These are phyloP conservation scores for Wickerhamomyces sp. DNA, from an alignment of 1,139 yeast genomes.

Conservation along the genomic window DNA sequence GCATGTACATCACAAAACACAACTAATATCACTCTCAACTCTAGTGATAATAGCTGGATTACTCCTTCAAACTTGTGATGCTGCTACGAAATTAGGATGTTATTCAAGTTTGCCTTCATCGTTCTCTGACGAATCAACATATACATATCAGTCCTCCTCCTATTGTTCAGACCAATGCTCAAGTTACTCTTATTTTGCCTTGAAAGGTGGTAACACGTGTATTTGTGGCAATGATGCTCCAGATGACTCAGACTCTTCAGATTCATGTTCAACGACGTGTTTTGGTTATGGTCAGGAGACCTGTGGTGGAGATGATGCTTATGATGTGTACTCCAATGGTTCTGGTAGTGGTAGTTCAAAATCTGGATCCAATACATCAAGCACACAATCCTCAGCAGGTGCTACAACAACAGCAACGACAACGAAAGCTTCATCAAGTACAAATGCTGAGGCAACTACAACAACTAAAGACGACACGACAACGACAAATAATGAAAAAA, in stretches of 20 bases:
- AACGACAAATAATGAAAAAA: constrained; percentile 6
- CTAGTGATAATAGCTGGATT: no score
- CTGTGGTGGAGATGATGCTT: constrained; percentile 54
- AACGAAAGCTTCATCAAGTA: constrained; percentile 11
- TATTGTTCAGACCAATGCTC: constrained; percentile 46
- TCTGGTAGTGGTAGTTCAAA: constrained; percentile 20
- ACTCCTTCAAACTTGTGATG: no score
- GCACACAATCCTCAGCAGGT: constrained; percentile 22
- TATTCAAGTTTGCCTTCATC: constrained; percentile 29
- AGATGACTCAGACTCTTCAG: constrained; percentile 23
- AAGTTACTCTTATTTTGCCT: constrained; percentile 51
- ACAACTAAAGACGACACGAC: constrained; percentile 17
- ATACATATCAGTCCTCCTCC: constrained; percentile 44
- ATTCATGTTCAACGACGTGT: constrained; percentile 42
- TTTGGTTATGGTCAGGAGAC: constrained; percentile 43
- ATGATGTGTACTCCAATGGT: constrained; percentile 32
- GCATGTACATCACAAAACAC: no score
- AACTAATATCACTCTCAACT: no score
- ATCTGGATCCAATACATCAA: constrained; percentile 14
- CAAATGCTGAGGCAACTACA: constrained; percentile 14
- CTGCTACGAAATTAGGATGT: constrained; percentile 29
- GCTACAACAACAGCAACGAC: constrained; percentile 17
- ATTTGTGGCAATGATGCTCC: constrained; percentile 62
- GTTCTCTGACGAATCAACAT: constrained; percentile 32
- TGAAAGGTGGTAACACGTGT: constrained; percentile 53